Evolutionary conservation across 345 rosid species (phyloP).

Genomic region (Arabis hirsuta): DNA sequence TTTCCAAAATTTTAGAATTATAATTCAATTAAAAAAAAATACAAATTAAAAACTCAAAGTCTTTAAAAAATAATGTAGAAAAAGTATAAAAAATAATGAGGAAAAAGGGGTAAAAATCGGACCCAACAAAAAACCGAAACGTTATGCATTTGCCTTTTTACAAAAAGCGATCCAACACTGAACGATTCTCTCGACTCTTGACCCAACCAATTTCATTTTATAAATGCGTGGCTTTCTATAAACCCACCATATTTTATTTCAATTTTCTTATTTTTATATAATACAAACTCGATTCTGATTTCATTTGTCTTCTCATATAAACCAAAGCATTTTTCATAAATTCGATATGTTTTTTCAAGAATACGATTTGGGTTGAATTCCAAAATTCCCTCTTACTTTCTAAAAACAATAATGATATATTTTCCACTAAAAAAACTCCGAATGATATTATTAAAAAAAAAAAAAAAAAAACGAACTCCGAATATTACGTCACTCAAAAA

Average conservation of each 20-base stretch:
- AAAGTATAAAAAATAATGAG: background rate
- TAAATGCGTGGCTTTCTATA: constrained; percentile 37
- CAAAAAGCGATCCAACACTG: constrained; percentile 23
- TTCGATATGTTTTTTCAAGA: constrained; percentile 39
- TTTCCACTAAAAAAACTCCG: background rate
- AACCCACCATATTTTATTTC: constrained; percentile 4
- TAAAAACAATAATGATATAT: too few species aligned
- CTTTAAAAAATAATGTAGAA: background rate
- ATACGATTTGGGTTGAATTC: constrained; percentile 18
- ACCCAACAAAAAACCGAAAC: constrained; percentile 11
- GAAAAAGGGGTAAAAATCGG: background rate
- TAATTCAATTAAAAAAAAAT: too few species aligned
- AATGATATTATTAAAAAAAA: background rate
- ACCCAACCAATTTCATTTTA: constrained; percentile 14
- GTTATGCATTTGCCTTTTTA: background rate
- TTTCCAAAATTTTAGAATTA: background rate
- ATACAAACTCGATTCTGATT: constrained; percentile 9
- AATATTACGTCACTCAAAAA: constrained; percentile 27
- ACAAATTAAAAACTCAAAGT: background rate
- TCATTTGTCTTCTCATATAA: constrained; percentile 30
- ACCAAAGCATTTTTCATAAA: constrained; percentile 21
- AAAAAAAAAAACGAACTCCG: background rate
- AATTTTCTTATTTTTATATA: background rate
- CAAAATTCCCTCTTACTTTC: constrained; percentile 12
- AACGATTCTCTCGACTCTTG: constrained; percentile 30